Evolutionary conservation across 1,284 basidiomycete genomes (phyloP), one percentile per base, ranked within the genome.

Genomic region (Malassezia restricta): DNA sequence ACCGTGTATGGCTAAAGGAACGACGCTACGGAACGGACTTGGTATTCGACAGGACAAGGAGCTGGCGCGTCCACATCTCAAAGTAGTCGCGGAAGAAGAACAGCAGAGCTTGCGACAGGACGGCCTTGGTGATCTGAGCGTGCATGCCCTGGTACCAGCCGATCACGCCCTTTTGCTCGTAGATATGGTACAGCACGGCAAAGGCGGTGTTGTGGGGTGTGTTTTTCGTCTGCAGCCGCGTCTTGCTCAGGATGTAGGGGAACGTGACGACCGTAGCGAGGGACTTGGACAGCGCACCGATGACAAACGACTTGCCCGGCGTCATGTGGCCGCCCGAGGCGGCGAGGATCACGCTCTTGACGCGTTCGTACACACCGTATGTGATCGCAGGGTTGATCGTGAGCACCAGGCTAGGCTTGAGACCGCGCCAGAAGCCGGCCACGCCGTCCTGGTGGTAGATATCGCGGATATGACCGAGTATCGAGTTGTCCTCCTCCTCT

Each of bases 111-210:
- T 90, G 86, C 5, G 85, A 84, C 14, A 90, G 74, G 17, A 90
- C 86, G 0, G 88, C 88, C 74, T 91, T 91, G 53, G 81, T 81
- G 56, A 90, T 87, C 72, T 91, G 87, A 8, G 87, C 86, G 68
- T 84, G 79, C 87, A 90, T 89, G 6, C 92, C 92, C 82, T 76
- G 66, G 75, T 99, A 98, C 88, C 88, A 94, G n/a, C 94, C 92
- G 76, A 1, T 33, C 37, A 70, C 50, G 32, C 76, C 76, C 61
- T 74, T 73, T 62, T 83, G 80, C 68, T 78, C 76, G 75, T 82
- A 83, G 8, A 91, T 86, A 47, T 82, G 78, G 7, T 74, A 73
- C 47, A 99, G 79, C 43, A 95, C 80, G 53, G 83, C 82, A 37
- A 90, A 66, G 1, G 89, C 87, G 17, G 86, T 83, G 28, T 77